A percentile compares a stretch with the other conserved stretches of the same genome.
These are phyloP conservation scores for Apophysomyces ossiformis DNA, from an alignment of 371 early-diverging fungal genomes.

Conservation along the genomic window DNA sequence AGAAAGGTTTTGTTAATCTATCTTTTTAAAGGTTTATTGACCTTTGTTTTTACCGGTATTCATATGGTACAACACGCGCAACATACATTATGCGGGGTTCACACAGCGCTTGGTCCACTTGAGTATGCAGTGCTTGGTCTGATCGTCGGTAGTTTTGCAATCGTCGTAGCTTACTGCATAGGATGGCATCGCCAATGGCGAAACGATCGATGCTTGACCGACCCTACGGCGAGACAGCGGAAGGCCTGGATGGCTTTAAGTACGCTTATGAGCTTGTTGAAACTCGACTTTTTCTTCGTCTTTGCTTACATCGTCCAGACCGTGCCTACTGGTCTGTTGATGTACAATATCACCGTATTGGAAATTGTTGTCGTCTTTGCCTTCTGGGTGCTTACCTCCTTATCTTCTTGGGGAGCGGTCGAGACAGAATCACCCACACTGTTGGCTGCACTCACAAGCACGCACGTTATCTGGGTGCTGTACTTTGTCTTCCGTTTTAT, in stretches of 20 bases:
- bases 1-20: background rate
- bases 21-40: constrained; percentile 6
- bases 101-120: background rate
- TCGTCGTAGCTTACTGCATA: constrained; percentile 6
- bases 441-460: background rate
- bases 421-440: constrained; percentile 11
- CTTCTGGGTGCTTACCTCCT: constrained; percentile 13
- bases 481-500: constrained; percentile 31
- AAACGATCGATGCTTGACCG: too few relatives aligned
- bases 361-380: constrained; percentile 20
- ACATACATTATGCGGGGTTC: constrained; percentile 4
- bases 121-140: constrained; percentile 16
- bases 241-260: constrained; percentile 19
- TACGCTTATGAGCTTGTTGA: constrained; percentile 20
- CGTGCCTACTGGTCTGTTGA: constrained; percentile 16
- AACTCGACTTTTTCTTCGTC: constrained; percentile 30
- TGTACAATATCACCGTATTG: constrained; percentile 14
- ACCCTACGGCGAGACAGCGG: background rate
- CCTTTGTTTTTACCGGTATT: constrained; percentile 6
- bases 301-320: constrained; percentile 27
- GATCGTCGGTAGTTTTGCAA: background rate
- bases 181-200: background rate
- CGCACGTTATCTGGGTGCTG: constrained; percentile 14
- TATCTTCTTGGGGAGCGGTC: constrained; percentile 14
- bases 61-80: constrained; percentile 11